Base-by-base conservation (phyloP, 2,329 filamentous ascomycete genomes). In the Fusarium buxicola region DNA sequence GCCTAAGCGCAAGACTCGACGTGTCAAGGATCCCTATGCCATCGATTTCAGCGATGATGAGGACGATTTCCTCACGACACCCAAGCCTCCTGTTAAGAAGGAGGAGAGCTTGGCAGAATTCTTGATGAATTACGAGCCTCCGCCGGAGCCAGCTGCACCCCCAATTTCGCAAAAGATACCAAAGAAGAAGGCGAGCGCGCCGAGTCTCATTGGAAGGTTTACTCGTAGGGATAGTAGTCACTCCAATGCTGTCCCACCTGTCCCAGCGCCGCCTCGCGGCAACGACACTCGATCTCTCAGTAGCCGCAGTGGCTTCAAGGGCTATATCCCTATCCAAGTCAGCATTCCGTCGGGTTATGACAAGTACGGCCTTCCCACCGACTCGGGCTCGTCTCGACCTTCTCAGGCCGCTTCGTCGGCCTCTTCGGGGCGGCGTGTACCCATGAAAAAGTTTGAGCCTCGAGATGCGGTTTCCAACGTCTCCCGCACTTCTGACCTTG, bases 1-100 rank as follows among this genome's bases (percentile, higher is more conserved):
- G 73, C 89, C 92, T 6, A 85, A 86, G 68, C 86, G 91, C 50
- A 96, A 91, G 71, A 91, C 89, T 39, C 86, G 89, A 40, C 88
- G 92, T 25, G 87, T 93, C 47, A 91, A 86, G 54, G 95, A 99
- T 70, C 95, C 94, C 0, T 98, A 98, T 66, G 92, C 93, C n/a
- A 92, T 98, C 63, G 94, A 97, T 71, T 81, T 88, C 27, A 91
- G 89, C 68, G 89, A 92, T 53, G 82, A 88, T 8, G 84, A 86
- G 15, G 83, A 87, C 7, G 79, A 77, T 9, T 68, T 75, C 3
- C 73, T 70, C 18, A 60, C 86, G 27, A 69, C 75, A 32, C 68
- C 78, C 71, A 71, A 78, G 54, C 65, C 72, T 24, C 74, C 77
- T 11, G 70, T 69, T 5, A 80, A 80, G 60, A 78, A 83, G 61